These are phyloP conservation scores for Calonectria henricotiae DNA, from an alignment of 2,329 filamentous ascomycete species.

Conservation along the genomic window DNA sequence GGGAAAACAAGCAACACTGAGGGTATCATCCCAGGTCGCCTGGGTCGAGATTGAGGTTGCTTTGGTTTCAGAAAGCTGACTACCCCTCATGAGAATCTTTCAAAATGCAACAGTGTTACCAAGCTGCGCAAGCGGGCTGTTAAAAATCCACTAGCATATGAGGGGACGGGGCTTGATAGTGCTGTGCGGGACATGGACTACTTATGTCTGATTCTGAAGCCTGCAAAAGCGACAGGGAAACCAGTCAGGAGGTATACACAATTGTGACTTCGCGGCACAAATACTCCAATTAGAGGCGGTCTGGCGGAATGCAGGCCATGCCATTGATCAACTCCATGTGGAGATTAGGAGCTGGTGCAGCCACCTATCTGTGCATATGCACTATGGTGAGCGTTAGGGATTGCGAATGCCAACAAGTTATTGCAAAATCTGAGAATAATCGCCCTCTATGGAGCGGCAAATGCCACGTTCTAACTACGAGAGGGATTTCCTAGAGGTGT, in stretches of 20 bases:
- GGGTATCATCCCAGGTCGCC: not conserved
- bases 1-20: not conserved
- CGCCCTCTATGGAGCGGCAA: not conserved
- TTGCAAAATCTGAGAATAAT: too few relatives aligned
- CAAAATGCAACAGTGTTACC: too few relatives aligned
- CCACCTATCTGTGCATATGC: slow-evolving; percentile 15
- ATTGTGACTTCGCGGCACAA: not conserved
- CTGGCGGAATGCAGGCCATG: not conserved
- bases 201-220: not conserved
- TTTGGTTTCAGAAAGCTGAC: slow-evolving; percentile 2
- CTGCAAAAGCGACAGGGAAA: not conserved
- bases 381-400: not conserved
- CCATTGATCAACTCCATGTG: not conserved
- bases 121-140: not conserved
- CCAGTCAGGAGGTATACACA: not conserved
- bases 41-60: not conserved
- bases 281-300: not conserved
- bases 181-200: not conserved
- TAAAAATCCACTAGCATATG: slow-evolving; percentile 1
- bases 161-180: not conserved
- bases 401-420: not conserved
- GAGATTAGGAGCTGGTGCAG: not conserved
- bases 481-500: too few relatives aligned
- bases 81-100: slow-evolving; percentile 14
- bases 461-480: not conserved